A percentile compares a stretch with the other conserved stretches of the same genome.
Evolutionary conservation across 2,329 filamentous ascomycete genomes (phyloP).

Genomic region (Phaeosphaeria sp.): DNA sequence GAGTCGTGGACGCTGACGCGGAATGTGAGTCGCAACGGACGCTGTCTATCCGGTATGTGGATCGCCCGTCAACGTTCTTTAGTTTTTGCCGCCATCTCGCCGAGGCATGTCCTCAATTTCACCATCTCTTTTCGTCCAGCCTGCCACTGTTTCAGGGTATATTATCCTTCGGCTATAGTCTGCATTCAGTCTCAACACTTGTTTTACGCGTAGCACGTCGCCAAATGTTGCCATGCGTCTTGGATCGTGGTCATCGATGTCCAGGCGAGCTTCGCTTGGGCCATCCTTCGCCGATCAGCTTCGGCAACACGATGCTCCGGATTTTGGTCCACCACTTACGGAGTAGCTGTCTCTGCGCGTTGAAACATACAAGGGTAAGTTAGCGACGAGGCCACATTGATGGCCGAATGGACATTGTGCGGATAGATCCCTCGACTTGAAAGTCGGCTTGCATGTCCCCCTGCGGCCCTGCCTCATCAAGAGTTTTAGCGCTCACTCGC

Average conservation of each 20-base stretch:
- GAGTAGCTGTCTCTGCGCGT: neutral
- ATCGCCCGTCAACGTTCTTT: neutral
- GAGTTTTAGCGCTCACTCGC: too few species aligned
- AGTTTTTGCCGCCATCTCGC: neutral
- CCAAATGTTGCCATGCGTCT: neutral
- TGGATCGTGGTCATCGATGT: neutral
- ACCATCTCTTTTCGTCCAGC: neutral
- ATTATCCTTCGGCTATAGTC: neutral
- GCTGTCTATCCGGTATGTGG: neutral
- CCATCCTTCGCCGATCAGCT: neutral
- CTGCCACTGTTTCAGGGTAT: neutral
- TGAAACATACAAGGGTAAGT: too few species aligned
- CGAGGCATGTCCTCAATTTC: neutral
- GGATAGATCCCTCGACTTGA: neutral
- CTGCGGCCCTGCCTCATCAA: too few species aligned
- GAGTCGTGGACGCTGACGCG: neutral
- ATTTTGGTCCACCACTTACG: neutral
- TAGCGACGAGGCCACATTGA: neutral
- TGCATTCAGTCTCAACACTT: neutral
- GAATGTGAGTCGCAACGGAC: neutral
- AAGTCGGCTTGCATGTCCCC: too few species aligned
- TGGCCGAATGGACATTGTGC: neutral
- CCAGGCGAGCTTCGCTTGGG: constrained; percentile 3
- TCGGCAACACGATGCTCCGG: constrained; percentile 1
- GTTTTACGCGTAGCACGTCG: neutral